phyloP scores from a whole-genome alignment of 345 rosid species.

The Citrus inodora region DNA sequence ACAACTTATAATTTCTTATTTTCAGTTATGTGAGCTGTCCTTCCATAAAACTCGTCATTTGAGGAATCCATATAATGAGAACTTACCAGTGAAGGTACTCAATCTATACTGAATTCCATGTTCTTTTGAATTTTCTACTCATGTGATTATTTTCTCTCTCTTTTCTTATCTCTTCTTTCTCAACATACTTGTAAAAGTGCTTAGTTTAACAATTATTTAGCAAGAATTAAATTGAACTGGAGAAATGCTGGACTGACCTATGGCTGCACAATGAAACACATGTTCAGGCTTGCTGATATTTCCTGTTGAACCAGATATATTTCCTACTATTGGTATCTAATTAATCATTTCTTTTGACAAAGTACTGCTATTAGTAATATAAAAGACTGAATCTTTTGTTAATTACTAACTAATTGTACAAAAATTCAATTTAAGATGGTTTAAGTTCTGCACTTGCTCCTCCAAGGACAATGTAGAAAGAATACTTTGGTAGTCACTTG shows the following conservation, averaged over 20 bases:
- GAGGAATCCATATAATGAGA: constrained; percentile 96
- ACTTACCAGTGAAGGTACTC: constrained; percentile 93
- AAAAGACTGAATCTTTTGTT: neutral
- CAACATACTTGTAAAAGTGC: neutral
- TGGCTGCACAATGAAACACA: neutral
- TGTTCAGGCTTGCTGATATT: constrained; percentile 1
- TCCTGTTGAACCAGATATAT: neutral
- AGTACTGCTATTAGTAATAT: neutral
- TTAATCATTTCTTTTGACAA: neutral
- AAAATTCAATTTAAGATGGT: neutral
- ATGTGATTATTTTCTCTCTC: neutral
- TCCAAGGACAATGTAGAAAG: neutral
- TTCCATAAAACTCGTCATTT: constrained; percentile 92
- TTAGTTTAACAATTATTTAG: neutral
- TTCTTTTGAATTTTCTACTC: constrained; percentile 3
- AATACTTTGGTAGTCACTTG: neutral
- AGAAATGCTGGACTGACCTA: neutral
- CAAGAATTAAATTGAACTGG: neutral
- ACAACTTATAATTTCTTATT: constrained; percentile 20
- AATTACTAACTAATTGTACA: neutral
- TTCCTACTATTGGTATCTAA: neutral
- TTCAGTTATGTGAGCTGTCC: constrained; percentile 92
- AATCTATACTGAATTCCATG: neutral
- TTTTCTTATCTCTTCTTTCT: neutral
- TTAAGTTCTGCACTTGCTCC: neutral